Evolutionary conservation across 139 green algal genomes (phyloP), one percentile per base, ranked within the genome.

Genomic region (Nannochloris sp.): DNA sequence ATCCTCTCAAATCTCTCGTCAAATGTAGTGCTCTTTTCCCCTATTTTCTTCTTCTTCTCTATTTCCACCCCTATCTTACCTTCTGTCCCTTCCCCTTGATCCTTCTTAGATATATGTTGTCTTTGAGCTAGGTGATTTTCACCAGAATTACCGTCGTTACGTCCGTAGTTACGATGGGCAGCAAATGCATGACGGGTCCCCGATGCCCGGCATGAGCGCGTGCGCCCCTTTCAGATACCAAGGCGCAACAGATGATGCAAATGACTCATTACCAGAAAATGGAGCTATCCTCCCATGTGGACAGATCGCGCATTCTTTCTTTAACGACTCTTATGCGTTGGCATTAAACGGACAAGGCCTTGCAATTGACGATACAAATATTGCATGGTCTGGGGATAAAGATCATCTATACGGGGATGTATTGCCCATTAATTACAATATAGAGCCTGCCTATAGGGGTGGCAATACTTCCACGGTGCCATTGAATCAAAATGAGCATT

Each of bases 91-190:
- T n/a, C n/a, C n/a, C n/a, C n/a, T n/a, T n/a, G n/a, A n/a, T n/a
- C n/a, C n/a, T n/a, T n/a, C n/a, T n/a, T n/a, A 82, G 78, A 68
- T 98, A 0, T 99, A 88, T 54, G 56, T 99, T 30, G 95, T 92
- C 65, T 98, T 95, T 56, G 77, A 96, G 76, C 61, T 99, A 25
- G 70, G 83, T 6, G 84, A 81, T 34, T 91, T 87, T 45, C 95
- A 86, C 63, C 93, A 99, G 70, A 99, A 99, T 67, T 90, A 98
- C 76, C 76, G 91, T 3, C 69, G 89, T 44, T 95, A 92, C 51
- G 90, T 96, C 32, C 85, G 88, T 60, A 88, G 74, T 48, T 79
- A 82, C 37, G 87, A 79, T 56, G 71, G 91, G 61, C 61, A 75
- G 36, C 86, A 95, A 82, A 81, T 97, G 64, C 65, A 76, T 30